Percentiles rank a stretch among this genome's conserved stretches.
Conservation (phyloP, 2,329 filamentous ascomycete genomes). For the Neofusicoccum laricinum region DNA sequence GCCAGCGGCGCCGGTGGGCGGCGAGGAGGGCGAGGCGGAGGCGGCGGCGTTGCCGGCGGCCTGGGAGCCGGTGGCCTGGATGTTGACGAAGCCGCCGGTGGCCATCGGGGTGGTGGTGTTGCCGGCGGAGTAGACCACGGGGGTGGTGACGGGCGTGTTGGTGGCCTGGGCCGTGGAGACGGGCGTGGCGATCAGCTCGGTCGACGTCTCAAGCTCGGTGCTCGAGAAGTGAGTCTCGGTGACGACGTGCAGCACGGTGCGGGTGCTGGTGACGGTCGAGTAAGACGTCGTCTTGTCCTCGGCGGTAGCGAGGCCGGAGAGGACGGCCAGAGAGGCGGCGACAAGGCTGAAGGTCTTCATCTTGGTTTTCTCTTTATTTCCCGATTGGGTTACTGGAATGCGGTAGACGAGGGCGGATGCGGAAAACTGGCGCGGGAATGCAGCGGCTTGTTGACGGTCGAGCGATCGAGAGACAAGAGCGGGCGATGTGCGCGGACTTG, state of each 20-base stretch:
- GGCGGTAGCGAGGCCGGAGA: slow-evolving; percentile 34
- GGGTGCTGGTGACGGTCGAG: slow-evolving; percentile 17
- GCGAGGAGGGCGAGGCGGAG: neutral
- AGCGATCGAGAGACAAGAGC: too few species aligned
- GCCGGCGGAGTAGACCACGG: slow-evolving; percentile 11
- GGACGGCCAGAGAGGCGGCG: slow-evolving; percentile 32
- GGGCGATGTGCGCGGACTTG: neutral
- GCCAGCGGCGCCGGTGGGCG: slow-evolving; percentile 34
- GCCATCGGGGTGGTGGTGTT: slow-evolving; percentile 17
- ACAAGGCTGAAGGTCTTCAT: slow-evolving; percentile 33
- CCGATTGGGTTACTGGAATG: neutral
- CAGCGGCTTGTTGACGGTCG: neutral
- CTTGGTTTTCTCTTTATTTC: neutral
- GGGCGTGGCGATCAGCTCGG: slow-evolving; percentile 31
- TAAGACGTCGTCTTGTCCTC: slow-evolving; percentile 27
- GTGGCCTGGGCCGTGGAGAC: slow-evolving; percentile 20
- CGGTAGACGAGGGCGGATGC: neutral
- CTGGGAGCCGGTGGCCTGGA: neutral
- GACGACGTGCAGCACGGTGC: slow-evolving; percentile 37
- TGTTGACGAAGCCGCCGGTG: slow-evolving; percentile 15
- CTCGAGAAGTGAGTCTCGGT: slow-evolving; percentile 33
- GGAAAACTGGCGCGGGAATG: neutral
- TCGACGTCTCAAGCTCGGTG: slow-evolving; percentile 26
- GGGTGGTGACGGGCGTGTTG: slow-evolving; percentile 14
- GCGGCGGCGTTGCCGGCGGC: neutral